Evolutionary conservation across 2,329 filamentous ascomycete species (phyloP).

Genomic region (Clonostachys sp.): DNA sequence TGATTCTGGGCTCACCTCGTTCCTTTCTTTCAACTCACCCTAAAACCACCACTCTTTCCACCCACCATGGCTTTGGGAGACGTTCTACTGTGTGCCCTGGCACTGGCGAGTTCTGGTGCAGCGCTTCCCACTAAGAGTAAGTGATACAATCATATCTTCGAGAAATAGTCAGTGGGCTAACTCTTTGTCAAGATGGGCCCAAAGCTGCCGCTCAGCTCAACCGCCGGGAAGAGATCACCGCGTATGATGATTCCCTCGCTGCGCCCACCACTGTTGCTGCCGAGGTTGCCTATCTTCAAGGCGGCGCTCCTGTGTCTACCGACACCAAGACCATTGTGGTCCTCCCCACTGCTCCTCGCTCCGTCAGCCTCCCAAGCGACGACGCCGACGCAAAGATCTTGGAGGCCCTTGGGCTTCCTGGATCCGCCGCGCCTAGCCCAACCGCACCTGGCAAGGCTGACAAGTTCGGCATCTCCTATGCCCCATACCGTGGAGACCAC

Average conservation of each 20-base stretch:
- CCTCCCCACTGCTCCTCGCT: not conserved
- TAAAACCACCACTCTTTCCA: not conserved
- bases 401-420: not conserved
- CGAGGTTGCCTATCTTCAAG: not conserved
- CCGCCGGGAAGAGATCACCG: not conserved
- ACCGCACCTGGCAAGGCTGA: slow-evolving; percentile 2
- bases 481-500: slow-evolving; percentile 43
- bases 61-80: not conserved
- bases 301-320: not conserved
- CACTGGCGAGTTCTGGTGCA: not conserved
- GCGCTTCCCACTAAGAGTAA: not conserved
- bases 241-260: not conserved
- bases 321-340: slow-evolving; percentile 1
- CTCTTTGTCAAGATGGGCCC: too few species aligned
- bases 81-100: not conserved
- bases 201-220: not conserved
- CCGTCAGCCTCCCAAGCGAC: not conserved
- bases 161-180: not conserved
- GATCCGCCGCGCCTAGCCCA: not conserved
- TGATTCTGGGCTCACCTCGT: not conserved
- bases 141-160: not conserved
- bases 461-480: slow-evolving; percentile 40
- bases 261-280: not conserved
- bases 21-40: slow-evolving; percentile 1
- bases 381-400: not conserved